Conservation (phyloP, 1,284 basidiomycete species). For the Singerocomus inundabilis region DNA sequence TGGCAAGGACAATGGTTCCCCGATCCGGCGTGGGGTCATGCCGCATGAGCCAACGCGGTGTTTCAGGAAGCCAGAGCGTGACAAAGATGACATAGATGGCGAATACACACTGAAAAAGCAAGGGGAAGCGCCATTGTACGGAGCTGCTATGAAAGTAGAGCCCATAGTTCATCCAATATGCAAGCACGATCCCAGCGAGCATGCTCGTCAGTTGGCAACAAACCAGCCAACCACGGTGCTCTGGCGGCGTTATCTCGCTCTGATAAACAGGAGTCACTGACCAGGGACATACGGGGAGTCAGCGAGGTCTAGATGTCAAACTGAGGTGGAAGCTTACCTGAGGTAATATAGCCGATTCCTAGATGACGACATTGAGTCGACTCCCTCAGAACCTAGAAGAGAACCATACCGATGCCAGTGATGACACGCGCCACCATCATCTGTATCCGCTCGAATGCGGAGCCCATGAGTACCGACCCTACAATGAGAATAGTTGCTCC, state of each 20-base stretch:
- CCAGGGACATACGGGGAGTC: background rate
- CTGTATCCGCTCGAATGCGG: slow-evolving; percentile 15
- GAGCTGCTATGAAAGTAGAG: slow-evolving; percentile 15
- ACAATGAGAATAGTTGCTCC: slow-evolving; percentile 12
- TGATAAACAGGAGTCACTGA: slow-evolving; percentile 17
- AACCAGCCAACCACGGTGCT: slow-evolving; percentile 18
- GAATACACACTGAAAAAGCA: slow-evolving; percentile 16
- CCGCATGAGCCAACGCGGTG: slow-evolving; percentile 18
- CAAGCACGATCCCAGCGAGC: slow-evolving; percentile 13
- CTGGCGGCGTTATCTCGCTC: slow-evolving; percentile 15
- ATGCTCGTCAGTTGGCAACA: slow-evolving; percentile 19
- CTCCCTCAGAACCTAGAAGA: background rate
- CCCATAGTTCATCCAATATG: slow-evolving; percentile 20
- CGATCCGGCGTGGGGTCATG: slow-evolving; percentile 12
- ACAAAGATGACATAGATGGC: slow-evolving; percentile 14
- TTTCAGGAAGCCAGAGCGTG: slow-evolving; percentile 18
- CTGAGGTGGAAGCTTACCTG: background rate
- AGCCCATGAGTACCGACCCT: slow-evolving; percentile 15
- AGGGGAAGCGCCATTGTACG: slow-evolving; percentile 16
- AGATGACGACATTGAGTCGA: background rate
- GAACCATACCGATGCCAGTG: slow-evolving; percentile 11
- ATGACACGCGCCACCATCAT: slow-evolving; percentile 17
- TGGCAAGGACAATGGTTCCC: slow-evolving; percentile 15
- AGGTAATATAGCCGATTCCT: slow-evolving; percentile 21
- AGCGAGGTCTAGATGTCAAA: background rate